Percentiles rank a stretch among this genome's conserved stretches.
phyloP scores from a whole-genome alignment of 2,329 filamentous ascomycete species.

The Ceratocystis harringtonii region DNA sequence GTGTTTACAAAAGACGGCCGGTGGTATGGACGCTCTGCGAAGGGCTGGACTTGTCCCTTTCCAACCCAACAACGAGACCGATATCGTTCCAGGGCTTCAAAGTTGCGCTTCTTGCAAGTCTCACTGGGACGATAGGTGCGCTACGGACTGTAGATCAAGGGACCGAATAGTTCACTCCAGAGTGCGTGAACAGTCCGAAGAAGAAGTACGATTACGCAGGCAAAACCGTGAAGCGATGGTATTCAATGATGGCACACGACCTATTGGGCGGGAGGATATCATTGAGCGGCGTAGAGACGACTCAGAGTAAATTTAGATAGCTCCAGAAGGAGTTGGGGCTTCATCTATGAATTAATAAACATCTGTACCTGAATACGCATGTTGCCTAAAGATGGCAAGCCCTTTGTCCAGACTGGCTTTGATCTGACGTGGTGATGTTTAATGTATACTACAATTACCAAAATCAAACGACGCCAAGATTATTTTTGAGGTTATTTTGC shows the following conservation, averaged over 20 bases:
- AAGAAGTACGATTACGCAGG: constrained; percentile 58
- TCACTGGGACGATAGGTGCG: constrained; percentile 16
- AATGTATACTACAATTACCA: not conserved
- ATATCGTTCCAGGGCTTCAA: not conserved
- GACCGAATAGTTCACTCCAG: constrained; percentile 22
- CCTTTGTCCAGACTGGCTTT: not conserved
- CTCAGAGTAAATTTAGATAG: not conserved
- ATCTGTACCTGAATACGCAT: too few relatives aligned
- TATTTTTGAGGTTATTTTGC: not conserved
- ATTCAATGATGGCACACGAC: constrained; percentile 67
- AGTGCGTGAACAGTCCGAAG: constrained; percentile 38
- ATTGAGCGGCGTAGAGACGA: constrained; percentile 37
- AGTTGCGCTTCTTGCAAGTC: not conserved
- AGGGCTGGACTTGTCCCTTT: constrained; percentile 34
- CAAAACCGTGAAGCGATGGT: constrained; percentile 81
- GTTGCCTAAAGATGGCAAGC: not conserved
- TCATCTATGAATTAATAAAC: not conserved
- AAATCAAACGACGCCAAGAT: not conserved
- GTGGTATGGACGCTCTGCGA: constrained; percentile 37
- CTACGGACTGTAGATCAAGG: constrained; percentile 18
- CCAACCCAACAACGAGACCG: constrained; percentile 13
- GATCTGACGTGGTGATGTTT: not conserved
- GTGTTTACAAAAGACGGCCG: constrained; percentile 33
- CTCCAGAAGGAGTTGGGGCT: not conserved
- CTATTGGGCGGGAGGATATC: constrained; percentile 61